A percentile compares a stretch with the other conserved stretches of the same genome.
Conservation (phyloP, 305 asterid species). For the Solanum hybrid region DNA sequence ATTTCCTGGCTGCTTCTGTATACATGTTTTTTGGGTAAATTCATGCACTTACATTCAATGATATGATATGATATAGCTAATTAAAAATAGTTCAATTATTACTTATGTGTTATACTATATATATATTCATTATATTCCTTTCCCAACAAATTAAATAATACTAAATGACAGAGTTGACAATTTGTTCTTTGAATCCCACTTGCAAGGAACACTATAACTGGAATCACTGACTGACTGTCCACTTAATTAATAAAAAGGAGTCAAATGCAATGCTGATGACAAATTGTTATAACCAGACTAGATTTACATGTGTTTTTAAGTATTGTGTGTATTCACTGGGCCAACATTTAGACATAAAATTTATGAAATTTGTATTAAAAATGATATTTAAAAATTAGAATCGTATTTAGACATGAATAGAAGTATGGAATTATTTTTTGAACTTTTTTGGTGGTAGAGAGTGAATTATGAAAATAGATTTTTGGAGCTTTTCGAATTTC, state of each 20-base stretch:
- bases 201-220: background rate
- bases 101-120: too few relatives aligned
- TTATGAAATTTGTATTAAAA: background rate
- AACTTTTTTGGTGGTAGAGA: background rate
- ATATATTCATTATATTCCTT: background rate
- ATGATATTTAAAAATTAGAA: background rate
- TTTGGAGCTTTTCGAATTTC: background rate
- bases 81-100: background rate
- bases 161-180: background rate
- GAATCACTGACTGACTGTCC: background rate
- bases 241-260: background rate
- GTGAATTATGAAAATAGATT: background rate
- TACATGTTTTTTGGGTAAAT: background rate
- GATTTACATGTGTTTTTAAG: background rate
- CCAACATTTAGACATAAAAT: background rate
- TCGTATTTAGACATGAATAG: background rate
- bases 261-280: background rate
- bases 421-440: background rate
- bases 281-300: background rate
- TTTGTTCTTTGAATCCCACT: background rate
- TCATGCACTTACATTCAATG: background rate
- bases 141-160: background rate
- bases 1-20: background rate
- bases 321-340: background rate
- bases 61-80: background rate